Conservation (phyloP, 2,329 filamentous ascomycete species). For the Byssoonygena ceratinophila region DNA sequence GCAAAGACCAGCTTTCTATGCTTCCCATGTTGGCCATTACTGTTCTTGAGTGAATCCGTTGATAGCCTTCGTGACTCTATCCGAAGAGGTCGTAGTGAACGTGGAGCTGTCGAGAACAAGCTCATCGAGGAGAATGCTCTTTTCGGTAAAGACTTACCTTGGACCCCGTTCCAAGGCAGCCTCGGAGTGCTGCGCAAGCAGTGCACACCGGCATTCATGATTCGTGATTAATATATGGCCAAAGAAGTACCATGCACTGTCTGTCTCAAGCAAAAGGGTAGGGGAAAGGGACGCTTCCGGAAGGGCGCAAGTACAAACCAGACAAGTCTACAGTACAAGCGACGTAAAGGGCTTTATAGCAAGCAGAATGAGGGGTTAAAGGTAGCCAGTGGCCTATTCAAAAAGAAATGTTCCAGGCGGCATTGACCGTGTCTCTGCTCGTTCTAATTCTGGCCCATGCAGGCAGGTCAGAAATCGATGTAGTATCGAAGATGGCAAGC, state of each 20-base stretch:
- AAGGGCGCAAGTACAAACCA: background rate
- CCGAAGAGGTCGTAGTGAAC: background rate
- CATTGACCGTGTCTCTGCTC: background rate
- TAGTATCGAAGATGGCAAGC: background rate
- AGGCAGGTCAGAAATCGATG: background rate
- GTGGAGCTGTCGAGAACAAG: background rate
- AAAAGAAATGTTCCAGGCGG: background rate
- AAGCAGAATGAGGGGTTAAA: background rate
- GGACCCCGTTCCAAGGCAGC: background rate
- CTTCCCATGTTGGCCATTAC: background rate
- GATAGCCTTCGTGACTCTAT: constrained; percentile 6
- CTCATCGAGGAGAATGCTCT: background rate
- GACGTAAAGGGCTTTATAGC: background rate
- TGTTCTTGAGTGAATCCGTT: constrained; percentile 6
- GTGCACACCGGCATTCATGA: background rate
- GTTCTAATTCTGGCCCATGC: background rate
- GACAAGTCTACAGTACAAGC: background rate
- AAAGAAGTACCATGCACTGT: background rate
- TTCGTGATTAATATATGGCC: background rate
- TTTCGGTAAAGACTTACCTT: background rate
- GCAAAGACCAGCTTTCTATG: constrained; percentile 2
- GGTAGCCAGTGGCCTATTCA: background rate
- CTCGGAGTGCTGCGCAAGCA: background rate
- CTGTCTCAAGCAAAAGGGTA: background rate
- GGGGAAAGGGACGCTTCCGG: background rate